Conservation (phyloP, 1,284 basidiomycete genomes). For the Ustilago xerochloae region DNA sequence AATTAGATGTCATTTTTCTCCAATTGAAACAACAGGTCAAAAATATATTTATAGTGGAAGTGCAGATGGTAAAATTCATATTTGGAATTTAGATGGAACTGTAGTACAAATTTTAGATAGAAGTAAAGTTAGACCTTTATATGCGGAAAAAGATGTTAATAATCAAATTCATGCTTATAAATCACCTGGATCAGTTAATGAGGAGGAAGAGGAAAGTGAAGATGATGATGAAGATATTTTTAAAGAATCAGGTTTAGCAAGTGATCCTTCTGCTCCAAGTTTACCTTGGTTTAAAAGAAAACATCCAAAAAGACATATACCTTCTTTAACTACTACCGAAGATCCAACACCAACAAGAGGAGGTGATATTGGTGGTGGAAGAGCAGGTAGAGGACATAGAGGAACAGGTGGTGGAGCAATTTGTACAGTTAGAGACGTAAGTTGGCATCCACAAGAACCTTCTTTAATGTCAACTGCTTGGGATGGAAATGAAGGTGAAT, state of each 20-base stretch:
- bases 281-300: conserved; percentile 42
- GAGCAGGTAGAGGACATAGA: conserved; percentile 31
- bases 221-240: conserved; percentile 27
- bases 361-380: neutral
- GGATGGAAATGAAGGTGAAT: conserved; percentile 72
- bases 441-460: conserved; percentile 89
- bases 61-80: conserved; percentile 77
- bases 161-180: conserved; percentile 67
- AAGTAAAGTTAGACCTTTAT: conserved; percentile 78
- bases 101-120: conserved; percentile 87
- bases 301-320: conserved; percentile 20
- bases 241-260: conserved; percentile 26
- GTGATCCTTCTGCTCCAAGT: conserved; percentile 51
- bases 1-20: conserved; percentile 95
- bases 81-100: conserved; percentile 92
- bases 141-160: conserved; percentile 56
- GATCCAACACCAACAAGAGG: conserved; percentile 11
- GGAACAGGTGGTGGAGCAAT: conserved; percentile 34
- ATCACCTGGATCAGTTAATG: neutral
- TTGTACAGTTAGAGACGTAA: conserved; percentile 83
- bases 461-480: conserved; percentile 90
- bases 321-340: neutral
- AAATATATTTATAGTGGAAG: conserved; percentile 95
- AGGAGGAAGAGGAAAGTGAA: conserved; percentile 9
- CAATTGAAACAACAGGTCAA: conserved; percentile 86